Base-by-base conservation (phyloP, 116 monocot species). In the Papilionanthe hybrid region DNA sequence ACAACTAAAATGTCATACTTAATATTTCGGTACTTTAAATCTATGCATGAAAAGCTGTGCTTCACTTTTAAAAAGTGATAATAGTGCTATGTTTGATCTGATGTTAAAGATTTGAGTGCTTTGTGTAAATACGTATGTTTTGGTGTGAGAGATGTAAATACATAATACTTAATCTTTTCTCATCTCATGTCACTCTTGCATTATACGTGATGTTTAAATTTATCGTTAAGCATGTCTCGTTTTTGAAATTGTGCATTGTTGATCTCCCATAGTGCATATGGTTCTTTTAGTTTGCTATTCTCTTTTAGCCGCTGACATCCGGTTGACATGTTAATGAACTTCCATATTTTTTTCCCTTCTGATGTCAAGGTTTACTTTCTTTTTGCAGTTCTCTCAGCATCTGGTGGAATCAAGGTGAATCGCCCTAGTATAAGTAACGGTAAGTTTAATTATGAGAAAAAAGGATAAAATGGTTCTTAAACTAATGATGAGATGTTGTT, bases 361-460 rank as follows among this genome's bases (percentile, higher is more conserved):
- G 32, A 69, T 30, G 17, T 69, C 2, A 11, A 37, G 37, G 28
- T 37, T 37, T 32, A 69, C 5, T 25, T 23, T 63, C 43, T 15
- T 29, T 42, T 67, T 49, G 55, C 89, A 93, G 93, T 93, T 87
- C 91, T 93, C 71, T 93, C 93, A 5, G 93, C 93, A 67, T 75
- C 87, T 25, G 92, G 90, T 45, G 92, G 92, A 74, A 82, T 92
- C 60, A 92, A 78, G 79, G 88, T 92, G 57, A 81, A 90, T 49
- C 78, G 81, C 71, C 90, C 88, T 27, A 79, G 73, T 15, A 79
- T 92, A 81, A 92, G 83, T 73, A 88, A 56, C 79, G 92, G 92
- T 92, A 90, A 63, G 63, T 63, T 63, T 63, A 25, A 63, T 63
- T 63, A 63, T 22, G 25, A 13, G 7, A 1, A 23, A 45, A 43